These are phyloP conservation scores for Ramaria sp. DNA, from an alignment of 768 basidiomycete genomes.

Conservation along the genomic window DNA sequence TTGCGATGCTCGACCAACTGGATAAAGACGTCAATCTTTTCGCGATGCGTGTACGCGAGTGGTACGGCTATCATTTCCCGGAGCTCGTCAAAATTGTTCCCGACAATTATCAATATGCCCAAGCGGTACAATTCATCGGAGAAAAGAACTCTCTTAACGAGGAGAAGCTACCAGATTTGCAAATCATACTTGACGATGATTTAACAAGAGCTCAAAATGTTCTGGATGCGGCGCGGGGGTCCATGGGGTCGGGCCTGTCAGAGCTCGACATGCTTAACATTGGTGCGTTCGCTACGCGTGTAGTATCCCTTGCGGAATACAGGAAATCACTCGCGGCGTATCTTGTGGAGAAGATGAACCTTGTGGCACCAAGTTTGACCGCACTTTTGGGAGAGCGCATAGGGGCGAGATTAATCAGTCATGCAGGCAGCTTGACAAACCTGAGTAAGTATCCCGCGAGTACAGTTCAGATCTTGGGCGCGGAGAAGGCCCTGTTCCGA, in stretches of 20 bases:
- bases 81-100: slow-evolving; percentile 89
- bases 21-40: slow-evolving; percentile 99
- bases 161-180: slow-evolving; percentile 69
- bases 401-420: slow-evolving; percentile 85
- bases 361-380: slow-evolving; percentile 87
- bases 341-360: slow-evolving; percentile 94
- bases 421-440: slow-evolving; percentile 94
- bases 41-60: slow-evolving; percentile 95
- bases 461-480: slow-evolving; percentile 95
- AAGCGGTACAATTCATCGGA: slow-evolving; percentile 74
- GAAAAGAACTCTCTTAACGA: slow-evolving; percentile 76
- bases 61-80: slow-evolving; percentile 99
- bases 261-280: slow-evolving; percentile 97
- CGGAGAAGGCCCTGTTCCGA: slow-evolving; percentile 95
- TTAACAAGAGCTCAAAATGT: slow-evolving; percentile 83
- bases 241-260: slow-evolving; percentile 86
- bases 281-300: slow-evolving; percentile 78
- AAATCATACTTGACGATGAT: slow-evolving; percentile 76
- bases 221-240: slow-evolving; percentile 86
- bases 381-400: slow-evolving; percentile 88
- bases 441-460: slow-evolving; percentile 97
- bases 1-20: slow-evolving; percentile 94
- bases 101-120: slow-evolving; percentile 93
- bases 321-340: slow-evolving; percentile 83
- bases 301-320: slow-evolving; percentile 88